Conservation (phyloP, 768 basidiomycete genomes). For the Suillus placidus region DNA sequence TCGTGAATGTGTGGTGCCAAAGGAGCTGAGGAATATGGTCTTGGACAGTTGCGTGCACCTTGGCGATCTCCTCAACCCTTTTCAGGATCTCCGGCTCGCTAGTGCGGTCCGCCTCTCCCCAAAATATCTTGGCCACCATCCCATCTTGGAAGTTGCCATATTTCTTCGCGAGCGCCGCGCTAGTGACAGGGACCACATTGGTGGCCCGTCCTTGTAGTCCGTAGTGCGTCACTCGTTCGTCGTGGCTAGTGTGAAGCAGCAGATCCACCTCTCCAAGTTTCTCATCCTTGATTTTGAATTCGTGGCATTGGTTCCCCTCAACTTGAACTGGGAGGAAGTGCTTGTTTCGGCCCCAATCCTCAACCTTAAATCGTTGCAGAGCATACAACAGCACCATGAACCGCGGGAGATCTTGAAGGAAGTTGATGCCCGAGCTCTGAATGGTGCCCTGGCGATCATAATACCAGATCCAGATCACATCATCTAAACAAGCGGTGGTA, state of each 20-base stretch:
- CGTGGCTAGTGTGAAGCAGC: not conserved
- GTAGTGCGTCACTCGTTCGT: not conserved
- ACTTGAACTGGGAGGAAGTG: too few relatives aligned
- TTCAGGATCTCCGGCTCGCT: not conserved
- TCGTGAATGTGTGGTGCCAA: not conserved
- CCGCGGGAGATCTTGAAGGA: not conserved
- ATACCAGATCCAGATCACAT: conserved; percentile 2
- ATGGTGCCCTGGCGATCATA: not conserved
- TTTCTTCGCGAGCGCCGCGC: not conserved
- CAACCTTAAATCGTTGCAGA: too few relatives aligned
- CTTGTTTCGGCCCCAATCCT: too few relatives aligned
- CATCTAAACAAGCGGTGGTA: not conserved
- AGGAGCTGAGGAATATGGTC: not conserved
- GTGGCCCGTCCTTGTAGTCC: not conserved
- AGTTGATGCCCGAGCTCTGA: too few relatives aligned
- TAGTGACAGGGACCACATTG: not conserved
- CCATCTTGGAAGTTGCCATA: not conserved
- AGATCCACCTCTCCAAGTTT: too few relatives aligned
- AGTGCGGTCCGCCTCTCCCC: not conserved
- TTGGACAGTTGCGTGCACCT: not conserved
- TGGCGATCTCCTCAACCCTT: not conserved
- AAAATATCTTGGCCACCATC: not conserved
- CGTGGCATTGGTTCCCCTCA: too few relatives aligned
- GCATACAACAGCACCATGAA: not conserved
- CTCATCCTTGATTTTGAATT: too few relatives aligned